phyloP scores from a whole-genome alignment of 441 rosid genomes.

The Rhodomyrtus psidioides region DNA sequence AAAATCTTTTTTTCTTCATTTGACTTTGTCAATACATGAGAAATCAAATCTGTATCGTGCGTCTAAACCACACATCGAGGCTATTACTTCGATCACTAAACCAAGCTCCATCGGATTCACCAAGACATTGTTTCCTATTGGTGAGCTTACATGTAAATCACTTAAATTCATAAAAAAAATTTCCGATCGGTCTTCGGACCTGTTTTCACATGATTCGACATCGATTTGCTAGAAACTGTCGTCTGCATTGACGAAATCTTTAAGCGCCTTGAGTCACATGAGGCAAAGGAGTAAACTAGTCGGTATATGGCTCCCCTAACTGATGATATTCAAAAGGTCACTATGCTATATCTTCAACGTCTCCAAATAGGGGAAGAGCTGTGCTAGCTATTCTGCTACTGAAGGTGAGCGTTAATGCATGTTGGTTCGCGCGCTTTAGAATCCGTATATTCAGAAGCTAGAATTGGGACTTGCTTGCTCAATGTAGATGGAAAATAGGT shows the following conservation, averaged over 20 bases:
- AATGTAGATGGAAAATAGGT: not conserved
- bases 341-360: not conserved
- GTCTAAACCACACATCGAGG: too few relatives aligned
- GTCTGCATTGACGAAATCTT: not conserved
- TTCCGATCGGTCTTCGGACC: too few relatives aligned
- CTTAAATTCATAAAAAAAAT: too few relatives aligned
- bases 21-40: too few relatives aligned
- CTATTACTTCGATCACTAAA: too few relatives aligned
- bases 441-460: not conserved
- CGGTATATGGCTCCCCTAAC: not conserved
- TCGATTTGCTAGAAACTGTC: too few relatives aligned
- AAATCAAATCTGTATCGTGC: too few relatives aligned
- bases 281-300: not conserved
- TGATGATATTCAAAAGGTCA: not conserved
- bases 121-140: too few relatives aligned
- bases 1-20: too few relatives aligned
- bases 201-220: too few relatives aligned
- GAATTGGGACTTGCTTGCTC: not conserved
- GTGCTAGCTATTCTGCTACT: not conserved
- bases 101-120: too few relatives aligned
- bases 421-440: not conserved
- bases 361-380: not conserved
- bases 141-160: too few relatives aligned
- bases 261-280: not conserved
- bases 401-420: not conserved